Base-by-base conservation (phyloP, 108 stramenopile genomes). In the Mediolabrus comicus region DNA sequence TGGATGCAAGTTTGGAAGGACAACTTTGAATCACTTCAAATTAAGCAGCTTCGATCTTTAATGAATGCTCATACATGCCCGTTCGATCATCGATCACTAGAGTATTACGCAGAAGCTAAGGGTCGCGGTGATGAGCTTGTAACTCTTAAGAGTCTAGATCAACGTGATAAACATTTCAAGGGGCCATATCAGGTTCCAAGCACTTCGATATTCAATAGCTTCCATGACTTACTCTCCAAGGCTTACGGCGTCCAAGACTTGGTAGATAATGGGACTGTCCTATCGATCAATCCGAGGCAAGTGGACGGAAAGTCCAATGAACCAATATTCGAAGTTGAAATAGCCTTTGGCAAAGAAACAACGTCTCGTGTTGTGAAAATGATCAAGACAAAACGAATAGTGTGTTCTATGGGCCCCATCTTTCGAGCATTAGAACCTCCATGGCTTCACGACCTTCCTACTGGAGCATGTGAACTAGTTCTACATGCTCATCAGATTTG, bases 1-100 rank as follows among this genome's bases (percentile, higher is more conserved):
- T 72, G 72, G 72, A 66, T 72, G 54, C 34, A 34, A 55, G 32
- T 19, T 3, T 72, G 72, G 72, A 66, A 72, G 27, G 31, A 67
- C 56, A 72, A 72, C 56, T 12, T 43, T 17, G 41, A 43, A n/a
- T 43, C 41, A 17, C 65, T 75, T 11, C 41, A 16, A 8, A 69
- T 75, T 11, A 17, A 26, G 0, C 17, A 69, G 34, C 35, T 75
- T 4, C 67, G 74, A 35, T 75, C 74, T 29, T 52, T 62, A 11
- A 75, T 75, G 41, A 69, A 61, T 39, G 74, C 74, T 17, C 74
- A 75, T 62, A 61, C 68, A 17, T 67, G 69, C 58, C 74, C 74
- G 2, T 75, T 39, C 19, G 74, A 75, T 49, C 74, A 75, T 53
- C 74, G 74, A 12, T 34, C 60, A 4, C 34, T 75, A n/a, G 74